phyloP scores from a whole-genome alignment of 768 basidiomycete species.

The Chalciporus sphaerocephalus region DNA sequence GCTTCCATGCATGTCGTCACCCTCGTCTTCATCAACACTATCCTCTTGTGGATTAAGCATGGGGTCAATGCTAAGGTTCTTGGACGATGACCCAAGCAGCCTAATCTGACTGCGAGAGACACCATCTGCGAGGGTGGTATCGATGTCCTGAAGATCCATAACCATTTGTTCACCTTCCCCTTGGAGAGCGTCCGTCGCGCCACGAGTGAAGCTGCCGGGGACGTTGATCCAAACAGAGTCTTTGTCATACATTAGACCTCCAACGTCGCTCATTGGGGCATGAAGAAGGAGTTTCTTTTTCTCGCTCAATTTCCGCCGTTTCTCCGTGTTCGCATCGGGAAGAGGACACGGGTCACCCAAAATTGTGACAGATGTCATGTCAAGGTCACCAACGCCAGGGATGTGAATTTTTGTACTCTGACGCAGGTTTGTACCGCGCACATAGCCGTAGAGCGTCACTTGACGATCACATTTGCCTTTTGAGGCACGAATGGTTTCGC shows the following conservation, averaged over 20 bases:
- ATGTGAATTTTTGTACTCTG: slow-evolving; percentile 81
- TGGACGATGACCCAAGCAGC: slow-evolving; percentile 78
- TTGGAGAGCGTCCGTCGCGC: slow-evolving; percentile 61
- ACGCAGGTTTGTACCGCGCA: slow-evolving; percentile 83
- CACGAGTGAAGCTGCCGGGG: slow-evolving; percentile 86
- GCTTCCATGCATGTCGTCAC: slow-evolving; percentile 12
- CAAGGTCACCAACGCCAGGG: slow-evolving; percentile 90
- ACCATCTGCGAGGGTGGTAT: slow-evolving; percentile 75
- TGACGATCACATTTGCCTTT: slow-evolving; percentile 92
- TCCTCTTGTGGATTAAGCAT: slow-evolving; percentile 29
- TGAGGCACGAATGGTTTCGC: slow-evolving; percentile 70
- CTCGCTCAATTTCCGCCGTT: slow-evolving; percentile 87
- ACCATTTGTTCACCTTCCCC: slow-evolving; percentile 99
- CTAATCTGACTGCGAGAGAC: slow-evolving; percentile 78
- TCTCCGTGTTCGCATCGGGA: slow-evolving; percentile 88
- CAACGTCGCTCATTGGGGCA: slow-evolving; percentile 98
- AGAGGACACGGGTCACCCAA: slow-evolving; percentile 95
- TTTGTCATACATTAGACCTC: slow-evolving; percentile 95
- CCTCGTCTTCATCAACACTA: slow-evolving; percentile 35
- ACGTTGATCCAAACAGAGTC: slow-evolving; percentile 98
- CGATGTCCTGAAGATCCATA: slow-evolving; percentile 88
- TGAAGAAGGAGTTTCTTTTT: slow-evolving; percentile 90
- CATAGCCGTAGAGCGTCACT: slow-evolving; percentile 91
- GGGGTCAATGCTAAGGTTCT: slow-evolving; percentile 49
- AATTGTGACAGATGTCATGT: slow-evolving; percentile 64